These are phyloP conservation scores for Logfia minima DNA, from an alignment of 129 eudicot species.

Conservation along the genomic window DNA sequence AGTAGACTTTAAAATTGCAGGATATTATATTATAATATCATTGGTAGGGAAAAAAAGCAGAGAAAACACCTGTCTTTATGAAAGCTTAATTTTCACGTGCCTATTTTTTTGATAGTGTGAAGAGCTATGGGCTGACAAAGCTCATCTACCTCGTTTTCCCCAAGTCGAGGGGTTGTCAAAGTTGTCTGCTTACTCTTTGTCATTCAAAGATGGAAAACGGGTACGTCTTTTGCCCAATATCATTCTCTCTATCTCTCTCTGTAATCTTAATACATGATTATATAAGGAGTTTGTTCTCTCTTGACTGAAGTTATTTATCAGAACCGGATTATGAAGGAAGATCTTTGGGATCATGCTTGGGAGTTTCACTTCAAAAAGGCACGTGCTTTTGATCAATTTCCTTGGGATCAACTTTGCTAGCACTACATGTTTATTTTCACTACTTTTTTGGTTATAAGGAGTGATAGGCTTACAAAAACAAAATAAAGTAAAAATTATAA, in stretches of 20 bases:
- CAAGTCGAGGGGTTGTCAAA: conserved; percentile 52
- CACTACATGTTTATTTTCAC: background rate
- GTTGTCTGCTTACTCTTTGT: conserved; percentile 57
- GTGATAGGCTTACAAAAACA: too few relatives aligned
- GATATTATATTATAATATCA: background rate
- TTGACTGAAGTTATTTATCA: conserved; percentile 29
- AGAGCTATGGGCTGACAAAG: conserved; percentile 75
- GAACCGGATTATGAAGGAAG: conserved; percentile 67
- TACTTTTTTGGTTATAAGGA: background rate
- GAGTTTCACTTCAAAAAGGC: conserved; percentile 77
- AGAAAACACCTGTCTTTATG: too few relatives aligned
- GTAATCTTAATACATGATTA: background rate
- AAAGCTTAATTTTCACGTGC: background rate
- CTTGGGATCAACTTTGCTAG: background rate
- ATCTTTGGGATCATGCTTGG: conserved; percentile 89
- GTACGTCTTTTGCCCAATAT: conserved; percentile 32
- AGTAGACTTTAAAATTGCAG: background rate
- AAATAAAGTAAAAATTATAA: too few relatives aligned
- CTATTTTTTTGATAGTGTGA: conserved; percentile 42
- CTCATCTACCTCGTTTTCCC: conserved; percentile 70
- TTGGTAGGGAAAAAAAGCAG: background rate
- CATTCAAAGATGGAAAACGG: conserved; percentile 62
- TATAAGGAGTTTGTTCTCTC: background rate
- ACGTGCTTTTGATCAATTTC: background rate
- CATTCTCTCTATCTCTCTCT: background rate